Percentiles rank a stretch among this genome's conserved stretches.
These are phyloP conservation scores for Wickerhamomyces alni DNA, from an alignment of 805 yeast species.

Conservation along the genomic window DNA sequence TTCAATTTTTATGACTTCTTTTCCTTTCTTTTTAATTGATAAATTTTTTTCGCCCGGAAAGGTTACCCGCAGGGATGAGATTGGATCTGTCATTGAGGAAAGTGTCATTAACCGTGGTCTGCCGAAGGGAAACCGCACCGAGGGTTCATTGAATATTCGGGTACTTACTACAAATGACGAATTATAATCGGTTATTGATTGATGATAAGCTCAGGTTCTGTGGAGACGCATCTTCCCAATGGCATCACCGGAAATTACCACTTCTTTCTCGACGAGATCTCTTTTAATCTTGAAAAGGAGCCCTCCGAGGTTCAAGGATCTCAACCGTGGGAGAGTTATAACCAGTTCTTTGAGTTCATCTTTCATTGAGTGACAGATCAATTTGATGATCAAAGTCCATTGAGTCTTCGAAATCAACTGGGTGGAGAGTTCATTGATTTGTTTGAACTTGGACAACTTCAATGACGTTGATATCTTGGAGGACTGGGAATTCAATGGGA, in stretches of 20 bases:
- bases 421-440: constrained; percentile 9
- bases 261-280: background rate
- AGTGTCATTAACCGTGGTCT: too few species aligned
- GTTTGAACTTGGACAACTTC: constrained; percentile 17
- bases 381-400: constrained; percentile 14
- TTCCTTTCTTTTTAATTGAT: background rate
- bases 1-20: background rate
- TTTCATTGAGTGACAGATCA: constrained; percentile 20
- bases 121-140: too few species aligned
- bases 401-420: constrained; percentile 12
- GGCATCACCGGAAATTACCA: background rate
- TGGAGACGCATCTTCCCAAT: background rate
- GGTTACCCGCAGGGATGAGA: constrained; percentile 3
- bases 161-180: too few species aligned
- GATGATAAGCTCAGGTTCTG: background rate
- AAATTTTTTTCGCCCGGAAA: background rate
- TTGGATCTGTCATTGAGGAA: background rate
- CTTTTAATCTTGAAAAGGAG: constrained; percentile 13
- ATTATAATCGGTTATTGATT: too few species aligned
- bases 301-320: constrained; percentile 24
- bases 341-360: constrained; percentile 13
- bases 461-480: constrained; percentile 19
- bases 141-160: too few species aligned
- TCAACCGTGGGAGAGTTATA: constrained; percentile 10
- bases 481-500: constrained; percentile 21